A percentile compares a stretch with the other conserved stretches of the same genome.
phyloP scores from a whole-genome alignment of 2,329 filamentous ascomycete genomes.

The Ophiocordyceps camponoti-saundersi region DNA sequence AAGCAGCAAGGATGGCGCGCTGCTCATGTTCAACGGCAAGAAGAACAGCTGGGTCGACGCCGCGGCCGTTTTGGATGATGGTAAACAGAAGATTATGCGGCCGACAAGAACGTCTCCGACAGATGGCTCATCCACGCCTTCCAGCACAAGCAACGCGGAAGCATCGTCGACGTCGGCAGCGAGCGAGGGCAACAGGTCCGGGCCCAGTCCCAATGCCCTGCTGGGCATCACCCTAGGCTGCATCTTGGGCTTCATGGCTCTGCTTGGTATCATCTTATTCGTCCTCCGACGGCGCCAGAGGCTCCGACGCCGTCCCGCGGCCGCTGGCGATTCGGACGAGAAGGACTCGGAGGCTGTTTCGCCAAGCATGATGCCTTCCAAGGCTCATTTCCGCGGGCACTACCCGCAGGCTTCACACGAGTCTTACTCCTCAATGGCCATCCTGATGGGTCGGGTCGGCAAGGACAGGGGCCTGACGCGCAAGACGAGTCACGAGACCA shows the following conservation, averaged over 20 bases:
- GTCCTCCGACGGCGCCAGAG: slow-evolving; percentile 33
- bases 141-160: slow-evolving; percentile 8
- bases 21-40: slow-evolving; percentile 62
- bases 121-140: slow-evolving; percentile 11
- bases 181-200: slow-evolving; percentile 11
- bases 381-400: slow-evolving; percentile 30
- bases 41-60: slow-evolving; percentile 68
- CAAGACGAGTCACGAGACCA: slow-evolving; percentile 38
- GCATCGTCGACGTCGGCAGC: background rate
- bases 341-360: slow-evolving; percentile 36
- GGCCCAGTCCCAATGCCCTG: slow-evolving; percentile 35
- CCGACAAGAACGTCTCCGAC: background rate
- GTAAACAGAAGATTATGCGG: slow-evolving; percentile 20
- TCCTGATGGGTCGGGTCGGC: slow-evolving; percentile 45
- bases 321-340: slow-evolving; percentile 34
- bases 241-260: slow-evolving; percentile 54
- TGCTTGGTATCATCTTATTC: slow-evolving; percentile 59
- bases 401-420: slow-evolving; percentile 33
- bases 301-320: slow-evolving; percentile 31
- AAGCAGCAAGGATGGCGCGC: slow-evolving; percentile 46
- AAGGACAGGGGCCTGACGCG: slow-evolving; percentile 30
- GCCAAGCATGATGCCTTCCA: slow-evolving; percentile 20
- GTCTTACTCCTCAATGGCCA: slow-evolving; percentile 47
- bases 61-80: slow-evolving; percentile 38
- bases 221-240: slow-evolving; percentile 70